A percentile compares a stretch with the other conserved stretches of the same genome.
Conservation (phyloP, 129 eudicot species). For the Mikania micrantha region DNA sequence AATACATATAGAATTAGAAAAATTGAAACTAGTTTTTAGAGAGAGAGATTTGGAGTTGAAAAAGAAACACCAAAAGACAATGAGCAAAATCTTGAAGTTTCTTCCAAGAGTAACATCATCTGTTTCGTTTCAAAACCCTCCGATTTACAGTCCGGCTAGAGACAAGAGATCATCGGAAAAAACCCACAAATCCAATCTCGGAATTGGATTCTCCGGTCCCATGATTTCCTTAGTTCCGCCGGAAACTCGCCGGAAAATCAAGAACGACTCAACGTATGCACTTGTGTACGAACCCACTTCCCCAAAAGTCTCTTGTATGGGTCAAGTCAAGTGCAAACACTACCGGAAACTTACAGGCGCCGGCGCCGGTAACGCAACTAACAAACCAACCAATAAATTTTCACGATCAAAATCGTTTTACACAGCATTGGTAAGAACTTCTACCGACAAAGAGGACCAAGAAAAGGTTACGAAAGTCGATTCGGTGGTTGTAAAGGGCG, state of each 20-base stretch:
- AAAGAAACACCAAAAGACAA: conserved; percentile 32
- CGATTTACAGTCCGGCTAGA: conserved; percentile 41
- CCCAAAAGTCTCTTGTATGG: conserved; percentile 79
- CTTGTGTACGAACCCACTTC: conserved; percentile 59
- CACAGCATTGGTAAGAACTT: conserved; percentile 5
- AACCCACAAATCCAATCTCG: conserved; percentile 34
- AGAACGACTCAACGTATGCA: conserved; percentile 20
- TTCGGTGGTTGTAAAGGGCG: conserved; percentile 17
- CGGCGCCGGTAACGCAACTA: background rate
- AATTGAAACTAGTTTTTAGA: background rate
- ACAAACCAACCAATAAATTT: conserved; percentile 10
- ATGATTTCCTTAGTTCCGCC: conserved; percentile 36
- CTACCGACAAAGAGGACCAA: conserved; percentile 9
- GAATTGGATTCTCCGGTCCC: conserved; percentile 54
- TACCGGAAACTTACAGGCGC: conserved; percentile 24
- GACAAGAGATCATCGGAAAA: conserved; percentile 24
- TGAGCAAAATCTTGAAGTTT: conserved; percentile 46
- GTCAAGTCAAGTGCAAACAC: conserved; percentile 71
- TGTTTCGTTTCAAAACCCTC: conserved; percentile 43
- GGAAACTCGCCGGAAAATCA: conserved; percentile 37
- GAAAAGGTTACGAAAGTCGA: conserved; percentile 7
- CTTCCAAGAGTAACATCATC: conserved; percentile 50
- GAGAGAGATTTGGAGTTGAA: background rate
- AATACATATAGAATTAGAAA: background rate
- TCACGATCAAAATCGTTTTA: conserved; percentile 6